Evolutionary conservation across 108 stramenopile genomes (phyloP), one percentile per base, ranked within the genome.

Genomic region (Chaetoceros muelleri): DNA sequence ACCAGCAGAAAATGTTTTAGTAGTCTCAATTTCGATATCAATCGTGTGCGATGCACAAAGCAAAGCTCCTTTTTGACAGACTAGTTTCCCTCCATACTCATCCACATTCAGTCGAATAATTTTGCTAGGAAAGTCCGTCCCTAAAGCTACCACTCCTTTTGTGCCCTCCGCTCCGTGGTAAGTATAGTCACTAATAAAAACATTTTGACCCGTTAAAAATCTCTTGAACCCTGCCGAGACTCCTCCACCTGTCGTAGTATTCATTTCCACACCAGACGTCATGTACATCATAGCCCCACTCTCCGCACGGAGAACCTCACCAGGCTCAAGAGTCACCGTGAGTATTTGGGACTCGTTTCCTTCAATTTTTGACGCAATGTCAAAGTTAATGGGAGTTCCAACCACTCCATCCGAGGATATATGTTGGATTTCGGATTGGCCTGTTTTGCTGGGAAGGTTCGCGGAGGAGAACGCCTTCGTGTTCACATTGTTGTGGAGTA

Each of bases 281-380:
- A 95, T 95, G 64, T 77, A 95, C 24, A 92, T 51, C 82, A 95
- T 90, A 22, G 88, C 78, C 3, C 90, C 94, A 10, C 76, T 73
- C 61, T 95, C 93, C 18, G 93, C 93, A 16, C 93, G 72, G 27
- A 95, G 57, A 1, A 73, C 66, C 70, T 95, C 80, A n/a, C 84
- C 83, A 21, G 75, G 78, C 21, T 57, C 54, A 1, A 81, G 53
- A 18, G 62, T 57, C 19, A 81, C 73, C 46, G 69, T 49, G 30
- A 81, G 58, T 28, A 77, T 76, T 55, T 81, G 91, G 21, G 82
- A 81, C 67, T 95, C 94, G 28, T 81, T 82, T 13, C 94, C 94
- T 52, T 81, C 79, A 46, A 95, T 70, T 55, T 64, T 70, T 44
- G 84, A 78, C 7, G 78, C 65, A 44, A 85, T 65, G 60, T 82